Conservation (phyloP, 2,329 filamentous ascomycete genomes). For the Nemania serpens region DNA sequence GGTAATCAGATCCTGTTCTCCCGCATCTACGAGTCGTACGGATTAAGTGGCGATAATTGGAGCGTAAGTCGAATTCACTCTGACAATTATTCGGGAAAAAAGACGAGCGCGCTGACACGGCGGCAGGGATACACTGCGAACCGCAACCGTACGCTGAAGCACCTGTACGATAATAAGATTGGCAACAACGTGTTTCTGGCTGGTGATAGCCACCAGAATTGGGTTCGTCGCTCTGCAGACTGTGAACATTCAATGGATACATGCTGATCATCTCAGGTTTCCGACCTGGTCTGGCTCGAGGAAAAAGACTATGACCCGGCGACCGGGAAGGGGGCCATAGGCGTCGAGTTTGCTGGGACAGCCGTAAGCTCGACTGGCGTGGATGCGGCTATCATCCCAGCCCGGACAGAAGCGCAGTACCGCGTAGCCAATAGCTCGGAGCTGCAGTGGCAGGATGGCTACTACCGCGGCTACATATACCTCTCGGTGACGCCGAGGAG, state of each 20-base stretch:
- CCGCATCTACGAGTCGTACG: constrained; percentile 47
- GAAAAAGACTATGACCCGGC: constrained; percentile 55
- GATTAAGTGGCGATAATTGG: constrained; percentile 44
- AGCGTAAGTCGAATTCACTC: constrained; percentile 36
- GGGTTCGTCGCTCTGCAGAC: constrained; percentile 49
- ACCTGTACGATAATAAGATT: constrained; percentile 70
- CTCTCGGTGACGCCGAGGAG: constrained; percentile 61
- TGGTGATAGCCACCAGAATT: constrained; percentile 71
- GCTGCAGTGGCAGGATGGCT: constrained; percentile 74
- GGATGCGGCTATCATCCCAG: constrained; percentile 58
- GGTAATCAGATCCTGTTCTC: constrained; percentile 74
- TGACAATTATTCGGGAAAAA: not conserved
- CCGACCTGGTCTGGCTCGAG: constrained; percentile 63
- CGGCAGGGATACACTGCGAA: constrained; percentile 69
- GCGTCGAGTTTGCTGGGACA: constrained; percentile 68
- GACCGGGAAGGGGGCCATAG: constrained; percentile 61
- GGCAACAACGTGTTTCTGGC: constrained; percentile 74
- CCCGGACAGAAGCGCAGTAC: constrained; percentile 50
- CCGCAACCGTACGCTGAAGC: constrained; percentile 70
- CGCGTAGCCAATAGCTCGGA: constrained; percentile 55
- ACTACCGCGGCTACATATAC: constrained; percentile 76
- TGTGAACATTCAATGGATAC: not conserved
- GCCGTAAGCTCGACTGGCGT: constrained; percentile 68
- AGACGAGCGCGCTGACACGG: not conserved
- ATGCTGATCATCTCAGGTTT: constrained; percentile 35